Conservation (phyloP, 768 basidiomycete genomes). For the Tricholoma terreum region DNA sequence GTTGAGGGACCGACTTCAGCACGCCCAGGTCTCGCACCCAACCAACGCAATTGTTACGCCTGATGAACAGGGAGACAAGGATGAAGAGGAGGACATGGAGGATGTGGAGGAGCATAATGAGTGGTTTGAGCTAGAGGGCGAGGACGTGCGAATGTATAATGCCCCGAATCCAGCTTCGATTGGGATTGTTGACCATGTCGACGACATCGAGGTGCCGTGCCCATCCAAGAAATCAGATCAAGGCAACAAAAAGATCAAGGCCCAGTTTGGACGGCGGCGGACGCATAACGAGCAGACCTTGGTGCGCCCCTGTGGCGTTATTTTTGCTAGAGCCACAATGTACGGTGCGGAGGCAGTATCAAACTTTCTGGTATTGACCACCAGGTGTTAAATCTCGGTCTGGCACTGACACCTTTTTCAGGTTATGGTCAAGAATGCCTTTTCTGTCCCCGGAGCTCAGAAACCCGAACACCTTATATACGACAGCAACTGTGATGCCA, state of each 20-base stretch:
- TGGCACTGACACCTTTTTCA: background rate
- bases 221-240: slow-evolving; percentile 6
- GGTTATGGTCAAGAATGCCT: slow-evolving; percentile 17
- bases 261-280: slow-evolving; percentile 23
- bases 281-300: slow-evolving; percentile 31
- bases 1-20: background rate
- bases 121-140: background rate
- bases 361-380: slow-evolving; percentile 11
- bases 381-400: background rate
- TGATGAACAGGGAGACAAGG: too few species aligned
- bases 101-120: background rate
- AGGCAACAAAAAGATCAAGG: slow-evolving; percentile 19
- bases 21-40: background rate
- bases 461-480: slow-evolving; percentile 19
- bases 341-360: slow-evolving; percentile 24
- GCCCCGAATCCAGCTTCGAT: background rate
- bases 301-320: slow-evolving; percentile 26
- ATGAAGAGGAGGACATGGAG: background rate
- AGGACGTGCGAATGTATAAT: background rate
- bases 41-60: background rate
- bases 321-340: slow-evolving; percentile 23
- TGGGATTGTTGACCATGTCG: background rate
- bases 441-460: slow-evolving; percentile 6
- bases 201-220: background rate
- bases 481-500: slow-evolving; percentile 23